Conservation (phyloP, 2,329 filamentous ascomycete species). For the Talaromyces sp. region DNA sequence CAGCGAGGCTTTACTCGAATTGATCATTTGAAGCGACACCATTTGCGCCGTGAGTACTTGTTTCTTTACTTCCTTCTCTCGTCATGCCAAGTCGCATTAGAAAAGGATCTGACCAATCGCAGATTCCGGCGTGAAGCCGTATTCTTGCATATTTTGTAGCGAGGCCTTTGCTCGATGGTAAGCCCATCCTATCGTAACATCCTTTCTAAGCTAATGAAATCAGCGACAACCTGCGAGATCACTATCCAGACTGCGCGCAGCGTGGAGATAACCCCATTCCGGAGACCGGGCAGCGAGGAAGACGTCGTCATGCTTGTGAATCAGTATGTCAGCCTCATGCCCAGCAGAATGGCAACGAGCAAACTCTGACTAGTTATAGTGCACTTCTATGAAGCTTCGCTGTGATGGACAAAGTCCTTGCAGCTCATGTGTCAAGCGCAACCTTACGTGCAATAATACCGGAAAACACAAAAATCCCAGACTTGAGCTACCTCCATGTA, state of each 20-base stretch:
- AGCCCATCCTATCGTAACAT: slow-evolving; percentile 20
- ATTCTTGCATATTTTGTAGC: slow-evolving; percentile 48
- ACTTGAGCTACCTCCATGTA: slow-evolving; percentile 26
- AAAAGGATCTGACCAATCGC: slow-evolving; percentile 11
- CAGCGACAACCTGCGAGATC: slow-evolving; percentile 50
- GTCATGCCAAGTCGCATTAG: neutral
- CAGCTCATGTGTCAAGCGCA: slow-evolving; percentile 45
- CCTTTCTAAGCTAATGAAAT: neutral
- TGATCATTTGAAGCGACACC: slow-evolving; percentile 50
- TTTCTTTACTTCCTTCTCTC: slow-evolving; percentile 14
- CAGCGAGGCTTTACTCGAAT: slow-evolving; percentile 48
- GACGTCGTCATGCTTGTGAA: slow-evolving; percentile 50
- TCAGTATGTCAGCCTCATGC: slow-evolving; percentile 35
- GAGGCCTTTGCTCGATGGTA: slow-evolving; percentile 49
- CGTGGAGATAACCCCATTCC: slow-evolving; percentile 46
- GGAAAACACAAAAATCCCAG: slow-evolving; percentile 26
- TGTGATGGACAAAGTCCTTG: slow-evolving; percentile 48
- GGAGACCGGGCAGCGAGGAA: slow-evolving; percentile 47
- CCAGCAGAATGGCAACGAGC: neutral
- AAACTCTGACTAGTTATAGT: slow-evolving; percentile 31
- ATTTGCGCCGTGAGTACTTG: slow-evolving; percentile 44
- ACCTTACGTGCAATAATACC: slow-evolving; percentile 41
- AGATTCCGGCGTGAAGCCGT: slow-evolving; percentile 51
- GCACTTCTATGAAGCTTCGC: slow-evolving; percentile 49
- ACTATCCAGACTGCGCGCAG: slow-evolving; percentile 45